Evolutionary conservation across 1,284 basidiomycete species (phyloP), one percentile per base, ranked within the genome.

Genomic region (Wallemia hederae): DNA sequence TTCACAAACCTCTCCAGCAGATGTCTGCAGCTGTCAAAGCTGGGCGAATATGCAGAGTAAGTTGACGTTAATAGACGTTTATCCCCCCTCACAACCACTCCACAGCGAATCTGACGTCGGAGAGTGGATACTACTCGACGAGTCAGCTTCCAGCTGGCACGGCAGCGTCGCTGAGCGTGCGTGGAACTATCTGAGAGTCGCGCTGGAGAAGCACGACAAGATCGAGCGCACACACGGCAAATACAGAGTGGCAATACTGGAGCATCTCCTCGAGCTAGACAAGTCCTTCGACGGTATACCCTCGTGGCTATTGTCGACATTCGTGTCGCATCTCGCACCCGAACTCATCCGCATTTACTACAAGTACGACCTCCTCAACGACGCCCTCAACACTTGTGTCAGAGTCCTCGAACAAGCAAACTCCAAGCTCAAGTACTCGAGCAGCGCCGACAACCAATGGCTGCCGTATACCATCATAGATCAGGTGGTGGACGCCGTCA

Each of bases 381-480:
- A 62, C 73, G 78, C 60, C 72, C 75, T 15, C 73, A 73, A n/a
- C 78, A 74, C 39, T 17, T 57, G 59, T 17, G 63, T 39, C 29
- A 55, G 27, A 49, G n/a, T 49, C 5, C 39, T 49, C 39, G 39
- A 49, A 22, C 39, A 49, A n/a, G 39, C 39, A 15, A 49, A 49
- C 39, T 49, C 39, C 14, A 49, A 22, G 39, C n/a, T 49, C 5
- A 49, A 49, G n/a, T 49, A 15, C 19, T 49, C 39, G 7, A 66
- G 75, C 76, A 60, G 75, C 81, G 1, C 75, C 75, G 33, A 70
- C 76, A 39, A 81, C 82, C 0, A 49, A n/a, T 86, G 83, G 78
- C 72, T 88, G 27, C 86, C 89, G 2, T 92, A 90, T 68, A 80
- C 79, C 62, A 75, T 92, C 60, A 77, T 92, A 65, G 89, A 92